Conservation (phyloP, 1,284 basidiomycete genomes). For the Leccinum variabile region DNA sequence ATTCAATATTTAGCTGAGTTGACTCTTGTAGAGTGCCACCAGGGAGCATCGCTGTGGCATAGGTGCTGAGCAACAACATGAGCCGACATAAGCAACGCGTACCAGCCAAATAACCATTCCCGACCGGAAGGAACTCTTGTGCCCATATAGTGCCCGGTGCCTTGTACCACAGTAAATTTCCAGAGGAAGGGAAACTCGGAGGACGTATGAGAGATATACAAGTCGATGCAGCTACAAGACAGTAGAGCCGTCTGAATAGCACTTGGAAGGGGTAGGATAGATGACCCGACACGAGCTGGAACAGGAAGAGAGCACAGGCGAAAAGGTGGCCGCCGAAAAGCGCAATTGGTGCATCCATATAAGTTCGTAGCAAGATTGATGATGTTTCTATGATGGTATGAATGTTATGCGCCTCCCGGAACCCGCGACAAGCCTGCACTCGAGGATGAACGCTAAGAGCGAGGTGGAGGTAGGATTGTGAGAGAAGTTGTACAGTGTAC, state of each 20-base stretch:
- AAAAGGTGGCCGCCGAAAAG: conserved; percentile 22
- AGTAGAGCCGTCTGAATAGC: conserved; percentile 24
- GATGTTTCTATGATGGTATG: not conserved
- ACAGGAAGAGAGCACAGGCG: conserved; percentile 17
- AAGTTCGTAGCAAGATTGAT: not conserved
- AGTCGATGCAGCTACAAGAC: conserved; percentile 23
- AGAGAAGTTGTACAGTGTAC: no score
- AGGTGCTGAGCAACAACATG: not conserved
- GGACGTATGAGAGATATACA: conserved; percentile 35
- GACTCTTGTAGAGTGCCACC: conserved; percentile 61
- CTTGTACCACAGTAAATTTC: conserved; percentile 72
- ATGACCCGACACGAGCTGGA: conserved; percentile 14
- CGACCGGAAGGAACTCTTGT: conserved; percentile 62
- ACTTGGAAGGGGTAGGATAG: conserved; percentile 23
- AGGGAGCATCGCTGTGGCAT: conserved; percentile 55
- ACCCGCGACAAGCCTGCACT: not conserved
- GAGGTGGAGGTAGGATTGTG: not conserved
- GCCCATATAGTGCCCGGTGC: conserved; percentile 55
- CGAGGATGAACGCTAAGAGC: not conserved
- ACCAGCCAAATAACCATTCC: conserved; percentile 75
- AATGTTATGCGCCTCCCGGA: not conserved
- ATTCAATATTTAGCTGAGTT: conserved; percentile 71
- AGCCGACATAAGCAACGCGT: conserved; percentile 4
- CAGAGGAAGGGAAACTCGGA: conserved; percentile 60
- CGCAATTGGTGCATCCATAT: conserved; percentile 26